Evolutionary conservation across 805 yeast genomes (phyloP).

Genomic region (Kazachstania martiniae): DNA sequence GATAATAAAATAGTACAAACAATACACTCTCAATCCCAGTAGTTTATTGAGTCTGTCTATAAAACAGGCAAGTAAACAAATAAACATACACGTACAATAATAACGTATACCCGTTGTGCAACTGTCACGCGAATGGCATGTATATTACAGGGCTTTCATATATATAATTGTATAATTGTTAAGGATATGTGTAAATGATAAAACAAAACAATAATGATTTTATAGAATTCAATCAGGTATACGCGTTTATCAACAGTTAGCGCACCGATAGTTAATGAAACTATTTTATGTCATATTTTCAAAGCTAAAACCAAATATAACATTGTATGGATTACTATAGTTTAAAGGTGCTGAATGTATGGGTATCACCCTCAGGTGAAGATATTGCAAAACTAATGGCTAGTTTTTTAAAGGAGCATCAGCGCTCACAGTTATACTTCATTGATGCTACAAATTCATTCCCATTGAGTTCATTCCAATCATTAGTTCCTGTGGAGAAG

Average conservation of each 20-base stretch:
- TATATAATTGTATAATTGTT: neutral
- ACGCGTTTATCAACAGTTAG: neutral
- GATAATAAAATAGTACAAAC: neutral
- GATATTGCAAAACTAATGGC: neutral
- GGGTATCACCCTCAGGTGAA: neutral
- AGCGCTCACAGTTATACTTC: constrained; percentile 12
- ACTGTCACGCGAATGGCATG: too few species aligned
- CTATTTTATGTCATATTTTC: too few species aligned
- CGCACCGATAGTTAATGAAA: neutral
- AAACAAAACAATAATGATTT: neutral
- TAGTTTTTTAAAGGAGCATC: too few species aligned
- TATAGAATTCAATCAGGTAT: neutral
- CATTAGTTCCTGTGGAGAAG: constrained; percentile 7
- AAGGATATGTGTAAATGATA: neutral
- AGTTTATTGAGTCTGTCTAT: neutral
- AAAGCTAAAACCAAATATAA: neutral
- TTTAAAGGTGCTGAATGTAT: neutral
- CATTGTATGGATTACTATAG: neutral
- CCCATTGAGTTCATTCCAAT: constrained; percentile 19
- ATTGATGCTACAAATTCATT: constrained; percentile 25
- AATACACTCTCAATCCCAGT: neutral
- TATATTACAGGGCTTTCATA: neutral
- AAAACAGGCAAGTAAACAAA: neutral
- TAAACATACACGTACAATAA: neutral
- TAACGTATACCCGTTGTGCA: too few species aligned